Percentiles rank a stretch among this genome's conserved stretches.
Evolutionary conservation across 208 protist species (phyloP).

Genomic region (Trypanosoma lewisi): DNA sequence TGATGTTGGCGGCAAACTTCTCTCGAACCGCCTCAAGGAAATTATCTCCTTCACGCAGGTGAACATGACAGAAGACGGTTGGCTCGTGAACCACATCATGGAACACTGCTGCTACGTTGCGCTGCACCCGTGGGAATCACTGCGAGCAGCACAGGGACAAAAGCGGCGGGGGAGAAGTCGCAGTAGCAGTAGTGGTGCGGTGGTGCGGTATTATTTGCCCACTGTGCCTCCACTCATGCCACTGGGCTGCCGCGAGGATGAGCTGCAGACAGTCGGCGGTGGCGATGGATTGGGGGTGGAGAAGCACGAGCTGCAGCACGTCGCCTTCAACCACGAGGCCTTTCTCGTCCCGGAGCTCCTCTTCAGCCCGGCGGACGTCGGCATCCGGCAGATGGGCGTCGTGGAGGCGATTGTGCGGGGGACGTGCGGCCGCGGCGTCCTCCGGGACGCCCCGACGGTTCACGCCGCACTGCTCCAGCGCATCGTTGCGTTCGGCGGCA

Average conservation of each 20-base stretch:
- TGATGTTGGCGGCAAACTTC: slow-evolving; percentile 76
- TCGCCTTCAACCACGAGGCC: slow-evolving; percentile 63
- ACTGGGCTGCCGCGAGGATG: slow-evolving; percentile 52
- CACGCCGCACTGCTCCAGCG: slow-evolving; percentile 33
- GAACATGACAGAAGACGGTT: slow-evolving; percentile 77
- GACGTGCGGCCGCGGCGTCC: slow-evolving; percentile 39
- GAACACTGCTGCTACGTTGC: slow-evolving; percentile 60
- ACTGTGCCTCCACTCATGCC: slow-evolving; percentile 65
- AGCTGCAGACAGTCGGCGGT: slow-evolving; percentile 32
- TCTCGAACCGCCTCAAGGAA: slow-evolving; percentile 80
- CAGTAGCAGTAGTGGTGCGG: background rate
- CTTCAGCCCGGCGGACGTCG: slow-evolving; percentile 67
- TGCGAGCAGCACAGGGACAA: slow-evolving; percentile 7
- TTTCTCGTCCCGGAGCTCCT: slow-evolving; percentile 80
- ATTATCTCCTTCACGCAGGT: slow-evolving; percentile 74
- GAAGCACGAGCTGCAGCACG: slow-evolving; percentile 22
- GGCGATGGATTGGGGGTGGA: slow-evolving; percentile 24
- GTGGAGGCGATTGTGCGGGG: slow-evolving; percentile 42
- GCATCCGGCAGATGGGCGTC: slow-evolving; percentile 59
- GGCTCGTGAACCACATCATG: slow-evolving; percentile 84
- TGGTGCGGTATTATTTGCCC: slow-evolving; percentile 64
- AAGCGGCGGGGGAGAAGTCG: background rate
- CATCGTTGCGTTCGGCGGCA: slow-evolving; percentile 62
- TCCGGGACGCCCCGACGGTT: slow-evolving; percentile 37
- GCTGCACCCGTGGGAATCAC: slow-evolving; percentile 5